A percentile compares a stretch with the other conserved stretches of the same genome.
phyloP scores from a whole-genome alignment of 2,329 filamentous ascomycete species.

The Fusarium haematococcum region DNA sequence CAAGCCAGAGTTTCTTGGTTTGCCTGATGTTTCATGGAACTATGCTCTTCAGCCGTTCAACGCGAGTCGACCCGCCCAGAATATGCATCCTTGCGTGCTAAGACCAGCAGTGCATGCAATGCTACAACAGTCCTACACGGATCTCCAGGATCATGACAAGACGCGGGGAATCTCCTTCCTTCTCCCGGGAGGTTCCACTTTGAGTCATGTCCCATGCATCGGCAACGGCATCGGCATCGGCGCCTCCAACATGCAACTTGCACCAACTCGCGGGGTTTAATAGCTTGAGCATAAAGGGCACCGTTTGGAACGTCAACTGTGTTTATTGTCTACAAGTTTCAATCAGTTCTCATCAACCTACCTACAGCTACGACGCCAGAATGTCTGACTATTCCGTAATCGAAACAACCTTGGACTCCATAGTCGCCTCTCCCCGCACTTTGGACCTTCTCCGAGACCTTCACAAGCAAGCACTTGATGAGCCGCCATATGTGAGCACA shows the following conservation, averaged over 20 bases:
- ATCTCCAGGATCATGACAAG: not conserved
- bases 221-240: not conserved
- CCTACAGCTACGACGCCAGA: not conserved
- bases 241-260: not conserved
- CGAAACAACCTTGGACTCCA: constrained; percentile 46
- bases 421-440: constrained; percentile 44
- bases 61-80: not conserved
- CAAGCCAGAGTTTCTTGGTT: constrained; percentile 7
- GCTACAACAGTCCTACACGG: not conserved
- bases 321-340: not conserved
- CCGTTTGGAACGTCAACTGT: too few species aligned
- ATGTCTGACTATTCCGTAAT: constrained; percentile 38
- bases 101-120: not conserved
- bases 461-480: constrained; percentile 47
- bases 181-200: not conserved
- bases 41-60: not conserved
- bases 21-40: not conserved
- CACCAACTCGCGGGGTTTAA: not conserved
- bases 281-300: not conserved
- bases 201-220: not conserved
- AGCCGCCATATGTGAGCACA: constrained; percentile 47
- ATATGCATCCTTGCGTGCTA: not conserved
- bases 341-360: not conserved
- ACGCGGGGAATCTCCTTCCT: not conserved
- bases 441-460: constrained; percentile 46